Base-by-base conservation (phyloP, 495 filamentous ascomycete species). In the Aspergillus ostianus region DNA sequence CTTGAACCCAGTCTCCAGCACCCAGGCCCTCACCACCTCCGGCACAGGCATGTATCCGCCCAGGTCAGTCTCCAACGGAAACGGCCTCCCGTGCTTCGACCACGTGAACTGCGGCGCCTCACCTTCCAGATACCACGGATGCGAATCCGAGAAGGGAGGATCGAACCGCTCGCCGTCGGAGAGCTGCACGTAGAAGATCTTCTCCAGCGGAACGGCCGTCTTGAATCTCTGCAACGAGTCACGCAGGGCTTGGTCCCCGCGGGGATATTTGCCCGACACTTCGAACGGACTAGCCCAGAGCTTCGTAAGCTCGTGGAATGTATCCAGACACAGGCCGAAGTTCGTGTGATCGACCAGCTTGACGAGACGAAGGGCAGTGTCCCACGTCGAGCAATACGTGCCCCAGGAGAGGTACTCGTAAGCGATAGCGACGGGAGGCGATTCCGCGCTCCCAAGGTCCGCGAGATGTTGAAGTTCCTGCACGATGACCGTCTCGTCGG, bases 341-440 rank as follows among this genome's bases (percentile, higher is more conserved):
- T 90, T 91, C 8, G 78, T 71, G 3, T 86, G 68, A 60, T 89
- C 68, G 27, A 90, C 87, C 3, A 68, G 66, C 50, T 77, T 58
- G 3, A 87, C 83, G 4, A 90, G 69, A 6, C 82, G 74, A 76
- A 87, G 85, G 58, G 80, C 82, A 32, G 70, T 65, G 66, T 91
- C 84, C 89, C 89, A 91, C 1, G 79, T 84, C 63, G 88, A 80
- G 58, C 82, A 77, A 62, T 82, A 79, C 0, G 82, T 86, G 41
- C 85, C 85, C 86, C 87, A 92, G 29, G 83, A 85, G 5, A 91
- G 74, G 45, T 78, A 77, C 69, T 92, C 89, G 66, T 91, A 91
- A 5, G 87, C 86, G 61, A 90, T 86, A 13, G 82, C 64, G 6
- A 74, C 49, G 9, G 77, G 73, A 0, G 87, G 86, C 0, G 67